Evolutionary conservation across 1,139 yeast genomes (phyloP).

Genomic region (Suhomyces terraborum): DNA sequence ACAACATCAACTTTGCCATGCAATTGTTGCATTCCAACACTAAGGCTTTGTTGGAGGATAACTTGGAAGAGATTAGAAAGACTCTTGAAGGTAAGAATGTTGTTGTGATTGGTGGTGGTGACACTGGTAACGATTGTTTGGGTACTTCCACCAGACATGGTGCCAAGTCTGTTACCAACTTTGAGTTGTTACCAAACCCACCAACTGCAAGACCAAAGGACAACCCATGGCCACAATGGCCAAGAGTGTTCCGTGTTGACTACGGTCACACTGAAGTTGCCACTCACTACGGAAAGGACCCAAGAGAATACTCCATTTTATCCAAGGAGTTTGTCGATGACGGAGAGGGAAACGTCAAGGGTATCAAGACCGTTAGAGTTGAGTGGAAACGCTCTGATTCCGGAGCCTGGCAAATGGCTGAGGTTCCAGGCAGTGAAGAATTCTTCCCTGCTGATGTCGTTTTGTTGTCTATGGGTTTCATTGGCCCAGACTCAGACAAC

Average conservation of each 20-base stretch:
- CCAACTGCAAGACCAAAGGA: slow-evolving; percentile 85
- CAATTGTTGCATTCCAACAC: slow-evolving; percentile 86
- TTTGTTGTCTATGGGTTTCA: slow-evolving; percentile 92
- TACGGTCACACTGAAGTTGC: slow-evolving; percentile 96
- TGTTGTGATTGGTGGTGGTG: slow-evolving; percentile 99
- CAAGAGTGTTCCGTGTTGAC: slow-evolving; percentile 94
- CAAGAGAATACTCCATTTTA: slow-evolving; percentile 93
- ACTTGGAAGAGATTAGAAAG: slow-evolving; percentile 73
- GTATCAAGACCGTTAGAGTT: slow-evolving; percentile 92
- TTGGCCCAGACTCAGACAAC: slow-evolving; percentile 91
- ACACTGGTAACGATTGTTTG: slow-evolving; percentile 98
- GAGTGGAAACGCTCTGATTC: slow-evolving; percentile 96
- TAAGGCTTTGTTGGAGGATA: slow-evolving; percentile 79
- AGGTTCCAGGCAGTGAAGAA: slow-evolving; percentile 92
- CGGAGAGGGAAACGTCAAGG: slow-evolving; percentile 90
- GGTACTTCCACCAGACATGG: slow-evolving; percentile 98
- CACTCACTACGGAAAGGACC: slow-evolving; percentile 94
- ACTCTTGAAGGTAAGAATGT: slow-evolving; percentile 84
- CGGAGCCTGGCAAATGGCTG: slow-evolving; percentile 99
- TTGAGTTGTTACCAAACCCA: slow-evolving; percentile 92
- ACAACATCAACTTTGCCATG: slow-evolving; percentile 94
- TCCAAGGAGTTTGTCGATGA: slow-evolving; percentile 95
- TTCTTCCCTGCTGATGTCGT: slow-evolving; percentile 94
- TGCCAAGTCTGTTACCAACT: slow-evolving; percentile 92
- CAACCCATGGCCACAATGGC: slow-evolving; percentile 99